These are phyloP conservation scores for Fusarium coffeatum DNA, from an alignment of 2,329 filamentous ascomycete species.

Conservation along the genomic window DNA sequence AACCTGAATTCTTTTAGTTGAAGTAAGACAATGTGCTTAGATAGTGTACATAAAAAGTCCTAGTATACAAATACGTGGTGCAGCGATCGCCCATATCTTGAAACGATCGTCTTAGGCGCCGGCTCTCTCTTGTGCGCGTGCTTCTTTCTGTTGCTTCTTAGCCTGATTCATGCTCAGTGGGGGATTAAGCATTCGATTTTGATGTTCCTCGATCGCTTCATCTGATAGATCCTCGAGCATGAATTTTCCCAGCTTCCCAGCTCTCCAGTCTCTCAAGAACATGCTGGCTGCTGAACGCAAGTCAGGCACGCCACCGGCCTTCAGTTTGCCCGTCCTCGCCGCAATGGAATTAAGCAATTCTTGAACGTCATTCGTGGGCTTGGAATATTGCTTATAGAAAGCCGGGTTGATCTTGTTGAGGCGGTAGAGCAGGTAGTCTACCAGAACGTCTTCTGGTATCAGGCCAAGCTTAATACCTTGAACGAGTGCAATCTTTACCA, in stretches of 20 bases:
- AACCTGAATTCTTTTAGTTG: conserved; percentile 15
- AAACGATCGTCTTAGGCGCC: conserved; percentile 42
- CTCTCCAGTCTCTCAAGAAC: conserved; percentile 84
- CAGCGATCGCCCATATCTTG: conserved; percentile 9
- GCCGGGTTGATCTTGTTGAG: conserved; percentile 76
- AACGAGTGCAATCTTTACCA: conserved; percentile 94
- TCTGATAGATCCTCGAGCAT: conserved; percentile 80
- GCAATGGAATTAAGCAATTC: conserved; percentile 79
- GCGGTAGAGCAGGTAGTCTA: conserved; percentile 89
- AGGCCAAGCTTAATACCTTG: conserved; percentile 92
- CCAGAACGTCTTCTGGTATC: conserved; percentile 79
- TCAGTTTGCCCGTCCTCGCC: conserved; percentile 78
- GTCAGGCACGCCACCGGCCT: conserved; percentile 77
- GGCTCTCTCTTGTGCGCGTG: conserved; percentile 59
- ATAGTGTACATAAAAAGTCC: conserved; percentile 35
- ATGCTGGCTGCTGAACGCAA: conserved; percentile 80
- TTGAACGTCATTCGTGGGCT: conserved; percentile 86
- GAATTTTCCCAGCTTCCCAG: conserved; percentile 79
- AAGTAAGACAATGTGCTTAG: conserved; percentile 27
- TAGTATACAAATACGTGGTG: conserved; percentile 29
- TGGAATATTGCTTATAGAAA: conserved; percentile 71
- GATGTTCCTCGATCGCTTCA: conserved; percentile 64
- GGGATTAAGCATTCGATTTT: conserved; percentile 59
- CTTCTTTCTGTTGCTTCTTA: conserved; percentile 72
- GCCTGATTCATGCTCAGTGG: conserved; percentile 75